Evolutionary conservation across 208 protist species (phyloP), one percentile per base, ranked within the genome.

Genomic region (Trypanosoma congolense): DNA sequence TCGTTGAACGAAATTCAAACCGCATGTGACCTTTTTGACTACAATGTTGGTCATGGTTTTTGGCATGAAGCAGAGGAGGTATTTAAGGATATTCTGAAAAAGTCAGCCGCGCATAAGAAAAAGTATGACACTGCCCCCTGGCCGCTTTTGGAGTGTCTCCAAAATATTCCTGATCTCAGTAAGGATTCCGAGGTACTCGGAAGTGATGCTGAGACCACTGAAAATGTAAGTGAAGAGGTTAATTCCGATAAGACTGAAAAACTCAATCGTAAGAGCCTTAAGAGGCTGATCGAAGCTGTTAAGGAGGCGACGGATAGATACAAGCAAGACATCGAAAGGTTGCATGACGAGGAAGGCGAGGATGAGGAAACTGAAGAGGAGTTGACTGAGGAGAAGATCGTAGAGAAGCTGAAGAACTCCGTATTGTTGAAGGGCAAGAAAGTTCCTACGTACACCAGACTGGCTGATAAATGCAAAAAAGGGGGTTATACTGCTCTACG

Each of bases 21-120:
- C 18, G 42, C 69, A 19, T 78, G 70, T 59, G 72, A 77, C 31
- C 65, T 68, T 19, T 79, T 86, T 43, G 77, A 86, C 42, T 82
- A 80, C 56, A 73, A 51, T 40, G 55, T 72, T 21, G 49, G 28
- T 47, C 19, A 38, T 1, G 49, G 61, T 21, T 65, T 53, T 12
- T 80, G 65, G 65, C 55, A 24, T 9, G 68, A 70, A 29, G 73
- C 70, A 2, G 55, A 74, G 56, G 63, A 70, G 31, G 10, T 40
- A 16, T 71, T 83, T 50, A 31, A 56, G 6, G 41, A 64, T 16
- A 52, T 80, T 16, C 42, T 42, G 33, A 30, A 49, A 26, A 66
- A 63, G 18, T 58, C 51, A 26, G 9, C 25, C 12, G 49, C 38
- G 43, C 78, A 86, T 59, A 80, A 75, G 52, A 50, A 56, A 56